These are phyloP conservation scores for Fusarium sp. DNA, from an alignment of 2,329 filamentous ascomycete species.

Conservation along the genomic window DNA sequence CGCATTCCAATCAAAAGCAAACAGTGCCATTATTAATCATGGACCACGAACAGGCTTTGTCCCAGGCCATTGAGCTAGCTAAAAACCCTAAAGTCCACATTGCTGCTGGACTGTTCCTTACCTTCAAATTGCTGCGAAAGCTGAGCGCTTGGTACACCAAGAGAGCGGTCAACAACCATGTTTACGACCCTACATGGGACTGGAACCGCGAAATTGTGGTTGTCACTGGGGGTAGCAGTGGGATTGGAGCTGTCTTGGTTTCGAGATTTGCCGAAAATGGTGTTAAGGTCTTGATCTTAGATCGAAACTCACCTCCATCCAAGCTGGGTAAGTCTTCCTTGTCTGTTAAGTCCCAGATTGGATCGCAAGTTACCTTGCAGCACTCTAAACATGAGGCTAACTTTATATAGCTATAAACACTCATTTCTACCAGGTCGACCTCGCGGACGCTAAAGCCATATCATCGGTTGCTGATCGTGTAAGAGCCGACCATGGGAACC, in stretches of 20 bases:
- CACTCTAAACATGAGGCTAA: background rate
- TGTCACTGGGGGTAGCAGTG: constrained; percentile 2
- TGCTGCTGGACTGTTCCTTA: background rate
- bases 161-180: constrained; percentile 1
- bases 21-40: background rate
- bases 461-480: background rate
- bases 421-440: constrained; percentile 4
- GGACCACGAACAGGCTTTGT: background rate
- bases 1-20: background rate
- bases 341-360: background rate
- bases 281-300: background rate
- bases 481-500: background rate
- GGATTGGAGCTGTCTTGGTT: constrained; percentile 1
- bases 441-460: background rate
- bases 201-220: background rate
- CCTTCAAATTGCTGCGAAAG: background rate
- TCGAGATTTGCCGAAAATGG: background rate
- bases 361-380: background rate
- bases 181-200: background rate
- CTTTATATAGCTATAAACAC: background rate
- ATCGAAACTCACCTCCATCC: background rate
- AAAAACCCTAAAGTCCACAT: background rate
- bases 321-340: background rate
- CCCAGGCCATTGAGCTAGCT: background rate
- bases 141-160: constrained; percentile 1